phyloP scores from a whole-genome alignment of 2,329 filamentous ascomycete species.

The Colletotrichum theobromicola region DNA sequence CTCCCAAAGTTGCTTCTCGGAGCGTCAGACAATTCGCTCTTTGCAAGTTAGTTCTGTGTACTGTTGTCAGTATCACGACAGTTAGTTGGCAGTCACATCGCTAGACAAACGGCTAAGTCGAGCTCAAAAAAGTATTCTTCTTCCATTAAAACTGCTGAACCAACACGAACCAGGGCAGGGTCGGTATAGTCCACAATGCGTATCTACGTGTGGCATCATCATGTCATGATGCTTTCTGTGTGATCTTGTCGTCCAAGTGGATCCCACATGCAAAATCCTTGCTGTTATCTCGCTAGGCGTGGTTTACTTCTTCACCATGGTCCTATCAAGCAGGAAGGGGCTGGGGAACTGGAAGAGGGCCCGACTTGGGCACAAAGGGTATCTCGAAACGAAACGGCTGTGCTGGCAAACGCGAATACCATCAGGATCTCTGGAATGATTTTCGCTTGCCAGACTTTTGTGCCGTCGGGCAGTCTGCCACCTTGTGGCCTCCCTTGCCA shows the following conservation, averaged over 20 bases:
- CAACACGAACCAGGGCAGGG: neutral
- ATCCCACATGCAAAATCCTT: neutral
- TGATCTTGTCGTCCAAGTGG: neutral
- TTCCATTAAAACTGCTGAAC: neutral
- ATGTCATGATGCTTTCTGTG: neutral
- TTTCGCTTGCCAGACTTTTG: conserved; percentile 11
- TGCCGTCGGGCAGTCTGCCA: conserved; percentile 56
- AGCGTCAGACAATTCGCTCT: neutral
- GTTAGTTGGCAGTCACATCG: neutral
- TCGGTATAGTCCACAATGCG: neutral
- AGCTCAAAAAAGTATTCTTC: neutral
- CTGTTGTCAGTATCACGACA: neutral
- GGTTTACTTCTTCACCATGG: neutral
- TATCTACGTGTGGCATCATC: neutral
- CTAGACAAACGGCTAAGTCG: neutral
- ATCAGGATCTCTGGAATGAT: conserved; percentile 2
- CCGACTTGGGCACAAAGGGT: neutral
- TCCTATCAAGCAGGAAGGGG: neutral
- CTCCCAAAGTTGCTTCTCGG: neutral
- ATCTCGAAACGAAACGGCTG: neutral
- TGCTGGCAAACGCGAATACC: neutral
- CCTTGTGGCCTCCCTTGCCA: conserved; percentile 65
- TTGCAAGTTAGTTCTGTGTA: neutral
- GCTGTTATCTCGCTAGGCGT: neutral
- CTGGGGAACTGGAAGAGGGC: neutral